Conservation (phyloP, 805 yeast species). For the Kluyveromyces nonfermentans region DNA sequence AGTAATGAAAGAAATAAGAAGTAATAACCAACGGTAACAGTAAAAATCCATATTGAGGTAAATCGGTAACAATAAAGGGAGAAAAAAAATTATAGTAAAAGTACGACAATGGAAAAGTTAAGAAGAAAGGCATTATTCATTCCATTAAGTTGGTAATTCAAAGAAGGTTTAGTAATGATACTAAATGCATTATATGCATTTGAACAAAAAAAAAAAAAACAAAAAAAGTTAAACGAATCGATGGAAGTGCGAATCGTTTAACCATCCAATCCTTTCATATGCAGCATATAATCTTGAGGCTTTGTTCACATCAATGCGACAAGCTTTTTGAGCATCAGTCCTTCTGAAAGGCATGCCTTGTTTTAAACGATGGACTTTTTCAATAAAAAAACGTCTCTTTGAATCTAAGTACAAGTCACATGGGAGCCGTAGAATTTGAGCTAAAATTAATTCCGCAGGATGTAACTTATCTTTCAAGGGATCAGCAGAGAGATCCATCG, state of each 20-base stretch:
- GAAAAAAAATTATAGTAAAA: background rate
- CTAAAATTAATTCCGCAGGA: slow-evolving; percentile 83
- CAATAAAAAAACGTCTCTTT: slow-evolving; percentile 77
- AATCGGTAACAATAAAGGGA: background rate
- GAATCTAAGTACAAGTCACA: slow-evolving; percentile 74
- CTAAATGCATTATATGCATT: no score
- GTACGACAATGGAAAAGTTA: background rate
- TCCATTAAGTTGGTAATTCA: no score
- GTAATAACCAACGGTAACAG: background rate
- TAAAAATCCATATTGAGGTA: background rate
- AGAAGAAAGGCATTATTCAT: background rate
- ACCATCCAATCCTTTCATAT: slow-evolving; percentile 87
- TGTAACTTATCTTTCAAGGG: slow-evolving; percentile 67
- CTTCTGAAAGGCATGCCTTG: slow-evolving; percentile 76
- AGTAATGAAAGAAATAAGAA: no score
- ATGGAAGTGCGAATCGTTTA: slow-evolving; percentile 62
- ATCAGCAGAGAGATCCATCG: slow-evolving; percentile 80
- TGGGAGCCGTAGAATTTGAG: slow-evolving; percentile 83
- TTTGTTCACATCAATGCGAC: slow-evolving; percentile 93
- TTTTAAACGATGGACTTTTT: slow-evolving; percentile 70
- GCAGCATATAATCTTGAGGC: slow-evolving; percentile 88
- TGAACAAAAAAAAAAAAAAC: no score
- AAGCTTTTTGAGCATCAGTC: slow-evolving; percentile 97
- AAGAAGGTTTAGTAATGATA: no score
- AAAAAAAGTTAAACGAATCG: slow-evolving; percentile 26